These are phyloP conservation scores for Talaromyces sp. DNA, from an alignment of 2,329 filamentous ascomycete genomes.

Conservation along the genomic window DNA sequence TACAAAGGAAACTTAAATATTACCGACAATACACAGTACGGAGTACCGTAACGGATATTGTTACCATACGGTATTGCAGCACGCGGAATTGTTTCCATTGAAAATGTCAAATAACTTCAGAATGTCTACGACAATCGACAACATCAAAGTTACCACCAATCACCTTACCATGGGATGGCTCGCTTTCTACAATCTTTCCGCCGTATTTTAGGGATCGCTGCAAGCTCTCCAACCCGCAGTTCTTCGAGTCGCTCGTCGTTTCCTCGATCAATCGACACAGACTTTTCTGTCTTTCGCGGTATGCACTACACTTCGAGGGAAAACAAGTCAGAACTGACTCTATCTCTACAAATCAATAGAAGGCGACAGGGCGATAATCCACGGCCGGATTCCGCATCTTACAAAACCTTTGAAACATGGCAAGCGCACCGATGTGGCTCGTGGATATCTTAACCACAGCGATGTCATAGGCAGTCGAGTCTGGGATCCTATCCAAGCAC, in stretches of 20 bases:
- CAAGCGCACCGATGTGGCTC: conserved; percentile 31
- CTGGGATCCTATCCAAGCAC: conserved; percentile 56
- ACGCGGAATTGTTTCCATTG: not conserved
- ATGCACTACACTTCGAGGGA: not conserved
- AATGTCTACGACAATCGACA: not conserved
- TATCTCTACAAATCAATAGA: too few species aligned
- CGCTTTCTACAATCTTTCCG: conserved; percentile 31
- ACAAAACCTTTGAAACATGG: conserved; percentile 39
- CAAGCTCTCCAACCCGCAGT: not conserved
- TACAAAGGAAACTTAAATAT: not conserved
- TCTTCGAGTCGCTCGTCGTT: conserved; percentile 14
- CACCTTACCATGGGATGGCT: conserved; percentile 26
- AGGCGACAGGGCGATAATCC: conserved; percentile 41
- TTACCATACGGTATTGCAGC: not conserved
- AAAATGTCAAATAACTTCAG: too few species aligned
- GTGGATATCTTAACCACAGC: conserved; percentile 39
- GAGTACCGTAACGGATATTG: not conserved
- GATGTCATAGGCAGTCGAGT: conserved; percentile 60
- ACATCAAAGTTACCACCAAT: not conserved
- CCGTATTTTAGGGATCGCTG: conserved; percentile 24
- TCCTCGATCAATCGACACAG: conserved; percentile 30
- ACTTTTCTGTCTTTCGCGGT: conserved; percentile 38
- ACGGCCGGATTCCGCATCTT: conserved; percentile 36
- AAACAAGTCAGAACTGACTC: not conserved
- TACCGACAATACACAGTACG: not conserved